phyloP scores from a whole-genome alignment of 169 alveolate species.

The Plasmodium fragile region DNA sequence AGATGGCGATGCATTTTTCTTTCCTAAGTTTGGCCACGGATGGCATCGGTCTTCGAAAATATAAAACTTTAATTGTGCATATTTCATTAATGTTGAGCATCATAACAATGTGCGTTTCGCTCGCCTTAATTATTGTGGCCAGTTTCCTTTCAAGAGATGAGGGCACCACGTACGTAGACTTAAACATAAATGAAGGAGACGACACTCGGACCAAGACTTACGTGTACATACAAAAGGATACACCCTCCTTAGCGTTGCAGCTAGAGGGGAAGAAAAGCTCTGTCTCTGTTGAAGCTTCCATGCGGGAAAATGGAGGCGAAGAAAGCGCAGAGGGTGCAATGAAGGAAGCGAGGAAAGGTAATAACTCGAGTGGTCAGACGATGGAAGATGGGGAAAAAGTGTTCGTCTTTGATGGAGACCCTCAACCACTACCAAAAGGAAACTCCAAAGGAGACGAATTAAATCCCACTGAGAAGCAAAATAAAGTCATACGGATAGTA shows the following conservation, averaged over 20 bases:
- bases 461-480: background rate
- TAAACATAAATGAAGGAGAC: conserved; percentile 24
- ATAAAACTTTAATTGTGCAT: conserved; percentile 23
- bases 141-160: conserved; percentile 20
- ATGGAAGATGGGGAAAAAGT: background rate
- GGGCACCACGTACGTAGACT: conserved; percentile 13
- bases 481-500: conserved; percentile 5
- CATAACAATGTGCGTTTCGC: conserved; percentile 37
- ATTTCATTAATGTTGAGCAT: conserved; percentile 27
- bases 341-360: background rate
- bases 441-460: background rate
- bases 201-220: conserved; percentile 15
- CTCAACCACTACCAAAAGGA: background rate
- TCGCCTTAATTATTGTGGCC: conserved; percentile 10
- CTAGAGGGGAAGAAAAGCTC: background rate
- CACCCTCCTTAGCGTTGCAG: background rate
- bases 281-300: background rate
- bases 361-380: background rate
- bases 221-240: conserved; percentile 18
- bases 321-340: background rate
- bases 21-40: background rate
- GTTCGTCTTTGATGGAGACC: background rate
- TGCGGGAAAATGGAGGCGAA: background rate
- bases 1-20: background rate
- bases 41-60: background rate